Evolutionary conservation across 331 rosid genomes (phyloP), one percentile per base, ranked within the genome.

Genomic region (Spiraea crenata): DNA sequence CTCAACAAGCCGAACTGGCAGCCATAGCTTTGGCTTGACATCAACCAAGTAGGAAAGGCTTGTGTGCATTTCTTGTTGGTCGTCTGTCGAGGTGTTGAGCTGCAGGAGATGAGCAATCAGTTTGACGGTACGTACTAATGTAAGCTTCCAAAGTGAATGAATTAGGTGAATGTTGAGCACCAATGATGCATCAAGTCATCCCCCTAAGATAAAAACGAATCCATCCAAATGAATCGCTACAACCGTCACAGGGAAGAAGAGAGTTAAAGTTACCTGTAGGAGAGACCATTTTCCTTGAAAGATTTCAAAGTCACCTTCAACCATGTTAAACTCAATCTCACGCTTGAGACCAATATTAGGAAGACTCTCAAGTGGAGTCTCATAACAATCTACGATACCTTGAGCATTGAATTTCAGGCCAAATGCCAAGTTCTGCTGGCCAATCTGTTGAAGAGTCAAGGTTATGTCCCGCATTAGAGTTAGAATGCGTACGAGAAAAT

Each of bases 231-330:
- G 31, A 25, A 25, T 25, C 31, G 31, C 31, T 25, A 25, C 31
- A 25, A 25, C 31, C 31, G 31, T 25, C 31, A 25, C n/a, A 25
- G 31, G 31, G 31, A 25, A 25, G 31, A 25, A 46, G 50, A 46
- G 12, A 46, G 19, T 14, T 17, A 73, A 57, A 44, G 37, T 41
- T 82, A 90, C 97, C 95, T 87, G 88, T 73, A 80, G 80, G 67
- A 93, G 88, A 35, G 97, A 90, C 97, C 99, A 93, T 73, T 83
- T 89, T 72, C 98, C 98, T 81, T 83, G 87, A 56, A 85, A 93
- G 74, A 89, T 79, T 72, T 87, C 83, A 77, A 93, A 93, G 77
- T 93, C 99, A 50, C 99, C 99, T 82, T 93, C 88, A 37, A 83
- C 57, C 97, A 93, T 93, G 82, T 87, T 76, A 81, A 93, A 93